A percentile compares a stretch with the other conserved stretches of the same genome.
These are phyloP conservation scores for Aspergillus aculeatinus DNA, from an alignment of 2,329 filamentous ascomycete species.

Conservation along the genomic window DNA sequence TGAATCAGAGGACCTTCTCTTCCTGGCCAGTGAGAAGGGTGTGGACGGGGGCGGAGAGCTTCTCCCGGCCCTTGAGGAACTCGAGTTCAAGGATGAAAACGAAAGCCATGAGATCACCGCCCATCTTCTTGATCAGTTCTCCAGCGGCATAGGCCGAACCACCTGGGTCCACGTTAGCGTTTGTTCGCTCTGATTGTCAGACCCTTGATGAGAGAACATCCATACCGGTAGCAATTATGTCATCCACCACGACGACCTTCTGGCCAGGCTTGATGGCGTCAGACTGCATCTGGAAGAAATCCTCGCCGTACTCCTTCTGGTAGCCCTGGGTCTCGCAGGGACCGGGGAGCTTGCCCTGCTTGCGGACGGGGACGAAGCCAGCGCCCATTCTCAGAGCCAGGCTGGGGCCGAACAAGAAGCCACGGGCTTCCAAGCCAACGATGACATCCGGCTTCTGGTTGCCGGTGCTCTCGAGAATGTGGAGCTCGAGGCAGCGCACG, in stretches of 20 bases:
- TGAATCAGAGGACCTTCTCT: conserved; percentile 22
- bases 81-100: conserved; percentile 95
- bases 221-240: conserved; percentile 97
- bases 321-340: conserved; percentile 81
- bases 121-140: conserved; percentile 79
- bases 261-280: conserved; percentile 81
- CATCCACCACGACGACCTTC: conserved; percentile 90
- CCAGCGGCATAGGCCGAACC: conserved; percentile 88
- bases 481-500: conserved; percentile 79
- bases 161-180: conserved; percentile 54
- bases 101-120: conserved; percentile 82
- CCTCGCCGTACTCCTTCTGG: conserved; percentile 93
- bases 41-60: conserved; percentile 79
- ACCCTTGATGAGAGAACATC: not conserved
- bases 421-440: conserved; percentile 88
- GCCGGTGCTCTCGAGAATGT: conserved; percentile 65
- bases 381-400: conserved; percentile 80
- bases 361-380: conserved; percentile 88
- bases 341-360: conserved; percentile 93
- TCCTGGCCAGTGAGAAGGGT: conserved; percentile 73
- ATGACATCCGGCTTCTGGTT: conserved; percentile 77
- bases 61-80: conserved; percentile 86
- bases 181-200: not conserved
- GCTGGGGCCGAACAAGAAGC: conserved; percentile 91
- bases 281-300: conserved; percentile 93